Base-by-base conservation (phyloP, 805 yeast species). In the Ogataea siamensis region DNA sequence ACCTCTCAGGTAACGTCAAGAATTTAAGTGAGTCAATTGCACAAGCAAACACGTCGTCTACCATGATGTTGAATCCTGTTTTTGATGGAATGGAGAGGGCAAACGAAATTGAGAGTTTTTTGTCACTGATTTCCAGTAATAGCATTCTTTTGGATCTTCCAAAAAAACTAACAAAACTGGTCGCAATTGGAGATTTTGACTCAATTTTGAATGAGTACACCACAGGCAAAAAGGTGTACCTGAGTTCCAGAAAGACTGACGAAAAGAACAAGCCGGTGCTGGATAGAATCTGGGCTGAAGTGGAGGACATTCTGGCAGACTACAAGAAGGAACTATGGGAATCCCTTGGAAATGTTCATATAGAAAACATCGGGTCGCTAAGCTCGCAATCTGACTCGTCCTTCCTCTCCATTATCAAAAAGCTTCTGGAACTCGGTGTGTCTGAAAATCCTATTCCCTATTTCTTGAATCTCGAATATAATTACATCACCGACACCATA, bases 371-470 rank as follows among this genome's bases (percentile, higher is more conserved):
- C 13, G 47, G 43, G 27, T 32, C 50, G 11, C 43, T 51, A 24
- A 49, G 36, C 28, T 10, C 40, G 11, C 46, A 42, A 17, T 20
- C 43, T 3, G 50, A 42, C 5, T 34, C 42, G 3, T 32, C 50
- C 6, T 70, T 73, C 42, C 50, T 73, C 14, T 63, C 67, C 8
- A 53, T 70, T 9, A 71, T 82, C 16, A 67, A 71, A n/a, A 74
- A 73, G 46, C 62, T 83, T 22, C 57, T 80, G 30, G 86, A 82
- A 44, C 62, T 84, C 22, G 83, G 80, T n/a, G 70, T 74, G 2
- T 80, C 76, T 39, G 57, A 55, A 28, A 81, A 78, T 53, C 91
- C 91, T 5, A 74, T 83, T 5, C 55, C 69, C 15, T 76, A 72
- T 37, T 83, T 87, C 78, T 69, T 83, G 19, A 63, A 70, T 28